A percentile compares a stretch with the other conserved stretches of the same genome.
These are phyloP conservation scores for Saccharomycopsis guyanensis DNA, from an alignment of 805 yeast genomes.

Conservation along the genomic window DNA sequence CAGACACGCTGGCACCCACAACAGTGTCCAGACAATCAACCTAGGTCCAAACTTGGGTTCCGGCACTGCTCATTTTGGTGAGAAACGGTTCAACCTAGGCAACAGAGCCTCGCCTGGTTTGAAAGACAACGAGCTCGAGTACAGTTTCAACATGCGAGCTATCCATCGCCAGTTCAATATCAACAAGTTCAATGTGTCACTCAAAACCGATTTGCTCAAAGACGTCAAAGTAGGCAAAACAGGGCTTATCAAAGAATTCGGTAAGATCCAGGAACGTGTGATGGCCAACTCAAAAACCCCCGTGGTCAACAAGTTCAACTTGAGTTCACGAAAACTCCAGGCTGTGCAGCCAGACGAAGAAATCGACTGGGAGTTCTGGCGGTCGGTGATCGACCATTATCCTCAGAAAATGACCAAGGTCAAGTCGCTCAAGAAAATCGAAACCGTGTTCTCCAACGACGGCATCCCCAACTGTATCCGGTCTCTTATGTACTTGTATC, in stretches of 20 bases:
- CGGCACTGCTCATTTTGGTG: not conserved
- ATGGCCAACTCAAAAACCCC: slow-evolving; percentile 13
- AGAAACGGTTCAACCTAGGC: slow-evolving; percentile 11
- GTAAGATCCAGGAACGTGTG: slow-evolving; percentile 9
- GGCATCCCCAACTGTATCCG: slow-evolving; percentile 13
- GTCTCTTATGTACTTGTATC: slow-evolving; percentile 14
- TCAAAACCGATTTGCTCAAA: slow-evolving; percentile 18
- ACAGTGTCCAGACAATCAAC: slow-evolving; percentile 7
- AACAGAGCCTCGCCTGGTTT: not conserved
- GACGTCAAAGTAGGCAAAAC: slow-evolving; percentile 18
- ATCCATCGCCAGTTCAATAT: slow-evolving; percentile 20
- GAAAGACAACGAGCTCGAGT: slow-evolving; percentile 9
- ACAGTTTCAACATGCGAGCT: slow-evolving; percentile 12
- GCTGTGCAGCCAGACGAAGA: not conserved
- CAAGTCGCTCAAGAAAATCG: slow-evolving; percentile 13
- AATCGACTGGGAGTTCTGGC: slow-evolving; percentile 20
- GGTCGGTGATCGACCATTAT: slow-evolving; percentile 17
- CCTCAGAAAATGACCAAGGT: slow-evolving; percentile 17
- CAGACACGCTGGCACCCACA: not conserved
- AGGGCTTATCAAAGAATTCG: slow-evolving; percentile 10
- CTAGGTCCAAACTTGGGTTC: slow-evolving; percentile 5
- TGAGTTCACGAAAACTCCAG: not conserved
- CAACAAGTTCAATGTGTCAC: slow-evolving; percentile 19
- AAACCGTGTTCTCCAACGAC: slow-evolving; percentile 9
- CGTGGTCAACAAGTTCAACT: slow-evolving; percentile 9